phyloP scores from a whole-genome alignment of 768 basidiomycete species.

The Auricularia cornea region DNA sequence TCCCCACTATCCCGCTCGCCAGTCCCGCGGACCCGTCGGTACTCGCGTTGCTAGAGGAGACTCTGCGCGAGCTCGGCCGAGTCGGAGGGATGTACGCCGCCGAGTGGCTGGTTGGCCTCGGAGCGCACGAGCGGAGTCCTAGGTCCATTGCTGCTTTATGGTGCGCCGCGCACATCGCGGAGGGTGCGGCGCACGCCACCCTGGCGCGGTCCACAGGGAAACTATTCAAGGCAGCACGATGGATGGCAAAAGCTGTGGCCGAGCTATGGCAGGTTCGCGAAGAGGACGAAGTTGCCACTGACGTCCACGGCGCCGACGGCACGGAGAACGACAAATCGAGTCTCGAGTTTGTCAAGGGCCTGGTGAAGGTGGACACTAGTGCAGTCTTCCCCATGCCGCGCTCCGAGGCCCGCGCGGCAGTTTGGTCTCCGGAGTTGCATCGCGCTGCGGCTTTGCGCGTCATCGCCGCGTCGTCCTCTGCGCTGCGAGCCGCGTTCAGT shows the following conservation, averaged over 20 bases:
- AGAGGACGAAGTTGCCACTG: constrained; percentile 23
- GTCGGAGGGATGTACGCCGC: constrained; percentile 67
- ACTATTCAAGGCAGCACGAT: constrained; percentile 56
- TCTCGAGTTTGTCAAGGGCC: constrained; percentile 25
- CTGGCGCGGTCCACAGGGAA: constrained; percentile 30
- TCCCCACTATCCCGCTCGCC: not conserved
- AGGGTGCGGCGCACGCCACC: constrained; percentile 44
- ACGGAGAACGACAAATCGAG: constrained; percentile 8
- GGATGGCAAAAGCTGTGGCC: constrained; percentile 53
- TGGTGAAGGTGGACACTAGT: constrained; percentile 14
- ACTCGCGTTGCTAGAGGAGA: constrained; percentile 38
- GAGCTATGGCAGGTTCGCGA: constrained; percentile 58
- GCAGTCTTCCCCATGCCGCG: not conserved
- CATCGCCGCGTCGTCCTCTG: constrained; percentile 59
- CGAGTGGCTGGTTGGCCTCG: constrained; percentile 69
- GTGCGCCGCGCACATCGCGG: constrained; percentile 70
- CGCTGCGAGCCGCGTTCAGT: constrained; percentile 64
- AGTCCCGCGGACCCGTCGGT: not conserved
- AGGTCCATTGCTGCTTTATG: constrained; percentile 68
- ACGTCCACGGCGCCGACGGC: constrained; percentile 12
- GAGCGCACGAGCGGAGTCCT: constrained; percentile 34
- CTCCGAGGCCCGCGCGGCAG: constrained; percentile 18
- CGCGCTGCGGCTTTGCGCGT: constrained; percentile 63
- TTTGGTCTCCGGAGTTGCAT: constrained; percentile 57
- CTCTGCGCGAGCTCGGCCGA: constrained; percentile 66